These are phyloP conservation scores for Colletotrichum orchidophilum DNA, from an alignment of 2,329 filamentous ascomycete species.

Conservation along the genomic window DNA sequence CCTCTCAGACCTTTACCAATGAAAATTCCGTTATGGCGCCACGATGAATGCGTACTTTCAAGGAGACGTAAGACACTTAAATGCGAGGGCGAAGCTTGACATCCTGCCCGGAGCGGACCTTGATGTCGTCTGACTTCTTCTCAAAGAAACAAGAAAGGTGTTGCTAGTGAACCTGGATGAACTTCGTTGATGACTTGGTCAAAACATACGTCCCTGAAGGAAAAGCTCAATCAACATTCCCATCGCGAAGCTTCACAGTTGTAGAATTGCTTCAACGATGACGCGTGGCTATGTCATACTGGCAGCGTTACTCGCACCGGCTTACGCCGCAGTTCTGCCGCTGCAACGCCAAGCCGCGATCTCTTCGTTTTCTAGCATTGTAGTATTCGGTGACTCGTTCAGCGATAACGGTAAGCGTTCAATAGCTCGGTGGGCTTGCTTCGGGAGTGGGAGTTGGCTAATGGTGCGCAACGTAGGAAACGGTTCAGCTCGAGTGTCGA, in stretches of 20 bases:
- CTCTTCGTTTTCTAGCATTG: neutral
- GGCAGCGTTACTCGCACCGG: neutral
- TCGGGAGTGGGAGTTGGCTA: neutral
- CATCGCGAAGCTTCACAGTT: neutral
- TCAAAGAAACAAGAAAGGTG: neutral
- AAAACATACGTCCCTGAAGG: neutral
- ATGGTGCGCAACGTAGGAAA: neutral
- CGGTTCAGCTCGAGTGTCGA: constrained; percentile 18
- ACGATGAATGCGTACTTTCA: neutral
- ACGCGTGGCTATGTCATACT: neutral
- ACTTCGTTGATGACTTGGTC: neutral
- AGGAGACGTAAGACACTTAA: too few species aligned
- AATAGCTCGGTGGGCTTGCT: neutral
- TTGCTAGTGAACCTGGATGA: too few species aligned
- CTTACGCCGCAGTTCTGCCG: neutral
- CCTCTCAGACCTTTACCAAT: too few species aligned
- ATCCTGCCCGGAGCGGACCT: neutral
- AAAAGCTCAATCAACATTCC: neutral
- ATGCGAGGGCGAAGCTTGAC: neutral
- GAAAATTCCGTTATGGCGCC: neutral
- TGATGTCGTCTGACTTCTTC: neutral
- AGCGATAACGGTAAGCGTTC: constrained; percentile 19
- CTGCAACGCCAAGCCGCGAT: neutral
- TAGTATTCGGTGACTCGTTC: constrained; percentile 27
- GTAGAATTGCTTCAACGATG: neutral